Evolutionary conservation across 192 early-diverging fungal genomes (phyloP), one percentile per base, ranked within the genome.

Genomic region (Gigaspora rosea): DNA sequence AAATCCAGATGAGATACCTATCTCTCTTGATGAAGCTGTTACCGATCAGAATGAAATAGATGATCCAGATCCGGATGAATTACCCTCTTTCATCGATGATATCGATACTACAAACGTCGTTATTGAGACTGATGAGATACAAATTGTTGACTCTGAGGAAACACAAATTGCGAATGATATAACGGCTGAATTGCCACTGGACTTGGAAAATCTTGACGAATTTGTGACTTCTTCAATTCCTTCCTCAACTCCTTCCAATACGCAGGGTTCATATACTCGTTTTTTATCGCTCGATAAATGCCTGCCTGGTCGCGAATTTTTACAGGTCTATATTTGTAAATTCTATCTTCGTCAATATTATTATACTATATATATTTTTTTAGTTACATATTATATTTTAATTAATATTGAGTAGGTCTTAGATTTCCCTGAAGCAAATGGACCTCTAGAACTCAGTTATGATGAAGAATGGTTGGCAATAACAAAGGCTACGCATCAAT

Each of bases 261-360:
- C 41, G 1, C 78, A 80, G 3, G 79, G 8, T 74, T n/a, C 82
- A 0, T 62, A 82, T 9, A 99, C 98, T 2, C 80, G 86, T 47
- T 99, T 99, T 81, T 76, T 98, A 54, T 90, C 95, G 4, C 83
- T 99, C n/a, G 98, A 99, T 84, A 98, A 98, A 70, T 99, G 98
- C 70, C 62, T 94, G 27, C 92, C 90, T 3, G 68, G 84, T 6
- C 85, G 94, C 2, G 84, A 93, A 49, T 98, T 95, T 78, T 80
- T 99, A 36, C 94, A 98, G 82, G 89, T 96, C 49, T 61, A 22
- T 54, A n/a, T 9, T 35, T 74, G 41, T 47, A 54, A 59, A 47
- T 57, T 56, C 22, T n/a, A 63, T 50, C 6, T 41, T 51, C 9
- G 3, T 8, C 20, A 20, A 32, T 33, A 27, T 27, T 27, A 27